Evolutionary conservation across 2,329 filamentous ascomycete genomes (phyloP).

Genomic region (Dendrostoma leiphaemia): DNA sequence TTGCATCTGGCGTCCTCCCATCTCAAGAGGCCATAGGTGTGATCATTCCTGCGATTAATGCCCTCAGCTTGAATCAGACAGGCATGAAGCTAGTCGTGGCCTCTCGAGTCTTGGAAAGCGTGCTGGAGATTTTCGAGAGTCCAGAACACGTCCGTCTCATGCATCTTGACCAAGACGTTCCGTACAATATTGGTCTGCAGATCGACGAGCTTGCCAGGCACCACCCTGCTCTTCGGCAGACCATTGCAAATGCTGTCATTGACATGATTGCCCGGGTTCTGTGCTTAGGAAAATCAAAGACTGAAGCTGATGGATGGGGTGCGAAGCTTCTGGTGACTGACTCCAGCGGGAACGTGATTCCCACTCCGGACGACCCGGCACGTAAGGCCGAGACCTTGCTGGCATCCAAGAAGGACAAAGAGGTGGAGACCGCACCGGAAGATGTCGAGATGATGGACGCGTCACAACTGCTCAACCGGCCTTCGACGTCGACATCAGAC

Average conservation of each 20-base stretch:
- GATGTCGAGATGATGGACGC: slow-evolving; percentile 69
- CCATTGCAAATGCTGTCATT: slow-evolving; percentile 81
- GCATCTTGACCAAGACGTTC: slow-evolving; percentile 67
- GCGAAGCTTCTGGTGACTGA: slow-evolving; percentile 71
- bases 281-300: slow-evolving; percentile 69
- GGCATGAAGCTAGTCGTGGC: slow-evolving; percentile 86
- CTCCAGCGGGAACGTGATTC: slow-evolving; percentile 54
- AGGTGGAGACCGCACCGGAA: slow-evolving; percentile 31
- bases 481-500: not conserved
- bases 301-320: slow-evolving; percentile 68
- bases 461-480: slow-evolving; percentile 18
- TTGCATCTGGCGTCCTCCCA: slow-evolving; percentile 76
- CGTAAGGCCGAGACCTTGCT: slow-evolving; percentile 24
- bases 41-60: slow-evolving; percentile 84
- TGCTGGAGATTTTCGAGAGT: slow-evolving; percentile 96
- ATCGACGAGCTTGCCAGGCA: slow-evolving; percentile 96
- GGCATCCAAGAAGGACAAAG: slow-evolving; percentile 38
- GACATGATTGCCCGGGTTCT: slow-evolving; percentile 85
- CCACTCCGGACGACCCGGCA: slow-evolving; percentile 48
- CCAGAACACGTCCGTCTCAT: slow-evolving; percentile 83
- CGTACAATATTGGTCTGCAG: slow-evolving; percentile 72
- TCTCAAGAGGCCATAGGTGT: slow-evolving; percentile 84
- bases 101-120: slow-evolving; percentile 79
- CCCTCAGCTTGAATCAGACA: slow-evolving; percentile 85
- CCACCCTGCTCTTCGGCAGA: slow-evolving; percentile 77